These are phyloP conservation scores for Hericium erinaceus DNA, from an alignment of 768 basidiomycete genomes.

Conservation along the genomic window DNA sequence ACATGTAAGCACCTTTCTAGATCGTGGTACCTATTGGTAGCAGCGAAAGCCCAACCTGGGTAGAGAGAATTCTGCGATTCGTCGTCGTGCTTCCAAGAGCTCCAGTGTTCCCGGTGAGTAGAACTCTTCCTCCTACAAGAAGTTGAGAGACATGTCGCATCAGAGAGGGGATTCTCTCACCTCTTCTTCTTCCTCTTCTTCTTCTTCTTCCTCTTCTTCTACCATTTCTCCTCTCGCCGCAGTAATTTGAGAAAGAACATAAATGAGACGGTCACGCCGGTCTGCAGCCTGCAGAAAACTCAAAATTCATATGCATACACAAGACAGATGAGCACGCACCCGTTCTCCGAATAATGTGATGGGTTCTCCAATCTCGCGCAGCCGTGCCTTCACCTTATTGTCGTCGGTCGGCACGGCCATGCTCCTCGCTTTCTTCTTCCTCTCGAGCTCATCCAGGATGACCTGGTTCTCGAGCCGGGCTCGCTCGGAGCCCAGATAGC, in stretches of 20 bases:
- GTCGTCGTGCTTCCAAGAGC: conserved; percentile 75
- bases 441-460: conserved; percentile 91
- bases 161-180: conserved; percentile 26
- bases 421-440: conserved; percentile 89
- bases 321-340: conserved; percentile 39
- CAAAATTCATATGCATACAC: conserved; percentile 9
- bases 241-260: conserved; percentile 90
- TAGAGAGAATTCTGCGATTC: conserved; percentile 88
- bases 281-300: conserved; percentile 70
- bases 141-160: not conserved
- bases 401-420: conserved; percentile 98
- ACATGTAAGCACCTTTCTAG: conserved; percentile 71
- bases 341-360: conserved; percentile 97
- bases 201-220: conserved; percentile 63
- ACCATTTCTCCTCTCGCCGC: conserved; percentile 74
- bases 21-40: conserved; percentile 31
- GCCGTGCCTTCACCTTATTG: conserved; percentile 77
- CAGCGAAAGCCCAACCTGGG: conserved; percentile 79
- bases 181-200: conserved; percentile 70
- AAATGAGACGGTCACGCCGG: conserved; percentile 89
- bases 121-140: conserved; percentile 80
- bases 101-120: conserved; percentile 87
- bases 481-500: conserved; percentile 63
- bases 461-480: conserved; percentile 76
- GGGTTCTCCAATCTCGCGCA: conserved; percentile 92